Evolutionary conservation across 441 rosid genomes (phyloP).

Genomic region (Melastoma candidum): DNA sequence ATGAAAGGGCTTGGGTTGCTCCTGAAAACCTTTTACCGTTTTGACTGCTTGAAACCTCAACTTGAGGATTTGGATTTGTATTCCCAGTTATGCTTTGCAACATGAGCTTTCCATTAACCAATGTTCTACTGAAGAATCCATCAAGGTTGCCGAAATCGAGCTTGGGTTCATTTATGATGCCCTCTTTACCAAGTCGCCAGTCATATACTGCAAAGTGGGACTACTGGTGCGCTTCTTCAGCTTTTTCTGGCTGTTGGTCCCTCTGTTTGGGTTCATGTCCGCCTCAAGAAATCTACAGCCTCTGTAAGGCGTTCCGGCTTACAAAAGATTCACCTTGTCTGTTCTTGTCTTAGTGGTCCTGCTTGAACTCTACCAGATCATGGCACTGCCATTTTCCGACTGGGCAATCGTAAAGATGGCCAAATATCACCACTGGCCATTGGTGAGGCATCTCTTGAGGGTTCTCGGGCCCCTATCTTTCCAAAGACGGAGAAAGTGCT

Average conservation of each 20-base stretch:
- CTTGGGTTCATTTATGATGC: slow-evolving; percentile 5
- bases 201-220: slow-evolving; percentile 1
- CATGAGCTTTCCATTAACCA: too few relatives aligned
- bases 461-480: background rate
- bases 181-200: slow-evolving; percentile 4
- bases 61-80: background rate
- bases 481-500: background rate
- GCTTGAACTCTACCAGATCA: too few relatives aligned
- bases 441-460: background rate
- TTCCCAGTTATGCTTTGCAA: background rate
- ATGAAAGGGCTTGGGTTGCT: background rate
- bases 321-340: too few relatives aligned
- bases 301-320: too few relatives aligned
- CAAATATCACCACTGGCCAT: background rate
- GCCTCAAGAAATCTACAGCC: too few relatives aligned
- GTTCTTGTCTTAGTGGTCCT: too few relatives aligned
- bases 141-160: slow-evolving; percentile 4
- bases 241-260: background rate
- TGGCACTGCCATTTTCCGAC: background rate
- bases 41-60: slow-evolving; percentile 4
- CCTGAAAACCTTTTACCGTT: slow-evolving; percentile 1
- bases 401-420: slow-evolving; percentile 4
- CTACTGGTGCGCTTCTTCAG: background rate
- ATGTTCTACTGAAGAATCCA: background rate
- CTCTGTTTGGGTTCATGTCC: background rate